Conservation (phyloP, 139 green algal species). For the Zygnema cylindricum region DNA sequence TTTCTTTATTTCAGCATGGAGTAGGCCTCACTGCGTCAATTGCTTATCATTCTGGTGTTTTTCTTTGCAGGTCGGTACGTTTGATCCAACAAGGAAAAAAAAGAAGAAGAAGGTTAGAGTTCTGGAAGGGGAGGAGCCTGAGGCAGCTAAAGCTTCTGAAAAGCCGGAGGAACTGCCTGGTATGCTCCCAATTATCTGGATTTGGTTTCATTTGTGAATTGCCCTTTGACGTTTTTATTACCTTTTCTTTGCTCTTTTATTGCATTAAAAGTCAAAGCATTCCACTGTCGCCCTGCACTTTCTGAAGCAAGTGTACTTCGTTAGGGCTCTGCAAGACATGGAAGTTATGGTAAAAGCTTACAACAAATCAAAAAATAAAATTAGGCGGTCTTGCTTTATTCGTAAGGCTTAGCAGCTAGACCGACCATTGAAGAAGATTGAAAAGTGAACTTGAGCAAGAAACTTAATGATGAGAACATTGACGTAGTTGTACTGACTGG, state of each 20-base stretch:
- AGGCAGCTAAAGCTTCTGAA: slow-evolving; percentile 25
- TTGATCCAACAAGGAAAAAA: slow-evolving; percentile 75
- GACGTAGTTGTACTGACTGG: too few relatives aligned
- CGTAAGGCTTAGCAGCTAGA: neutral
- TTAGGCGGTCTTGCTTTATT: neutral
- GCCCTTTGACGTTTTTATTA: neutral
- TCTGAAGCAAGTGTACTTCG: neutral
- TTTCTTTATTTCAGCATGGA: too few relatives aligned
- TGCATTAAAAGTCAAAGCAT: neutral
- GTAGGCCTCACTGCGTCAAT: too few relatives aligned
- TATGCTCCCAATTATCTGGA: neutral
- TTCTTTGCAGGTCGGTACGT: slow-evolving; percentile 15
- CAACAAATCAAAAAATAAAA: neutral
- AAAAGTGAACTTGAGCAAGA: slow-evolving; percentile 14
- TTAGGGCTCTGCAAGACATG: slow-evolving; percentile 3
- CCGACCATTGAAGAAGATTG: neutral
- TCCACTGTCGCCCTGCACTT: too few relatives aligned
- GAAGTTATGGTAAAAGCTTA: neutral
- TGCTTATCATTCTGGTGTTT: neutral
- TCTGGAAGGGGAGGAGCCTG: slow-evolving; percentile 57
- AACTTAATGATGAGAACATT: too few relatives aligned
- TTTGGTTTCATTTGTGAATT: slow-evolving; percentile 15
- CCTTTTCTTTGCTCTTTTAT: neutral
- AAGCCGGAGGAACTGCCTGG: slow-evolving; percentile 35
- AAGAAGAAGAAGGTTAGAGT: slow-evolving; percentile 79